Percentiles rank a stretch among this genome's conserved stretches.
Evolutionary conservation across 176 grass and related monocot genomes (phyloP).

Genomic region (Eragrostis nindensis): DNA sequence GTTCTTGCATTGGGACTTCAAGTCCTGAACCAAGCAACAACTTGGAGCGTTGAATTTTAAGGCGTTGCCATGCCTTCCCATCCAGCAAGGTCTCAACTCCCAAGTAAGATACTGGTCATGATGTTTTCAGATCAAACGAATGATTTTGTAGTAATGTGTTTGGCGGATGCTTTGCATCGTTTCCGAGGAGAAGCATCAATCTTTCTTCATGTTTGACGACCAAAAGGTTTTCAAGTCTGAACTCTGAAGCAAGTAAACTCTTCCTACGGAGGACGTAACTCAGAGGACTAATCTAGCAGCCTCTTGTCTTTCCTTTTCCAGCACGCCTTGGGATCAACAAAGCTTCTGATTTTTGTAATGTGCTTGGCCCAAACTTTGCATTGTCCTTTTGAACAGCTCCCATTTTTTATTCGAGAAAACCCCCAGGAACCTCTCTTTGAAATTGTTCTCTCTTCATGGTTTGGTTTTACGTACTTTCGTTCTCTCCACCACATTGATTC

Average conservation of each 20-base stretch:
- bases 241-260: not conserved
- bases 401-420: not conserved
- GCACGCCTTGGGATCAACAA: constrained; percentile 22
- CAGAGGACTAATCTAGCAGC: not conserved
- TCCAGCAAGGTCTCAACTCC: constrained; percentile 1
- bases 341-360: not conserved
- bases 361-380: constrained; percentile 31
- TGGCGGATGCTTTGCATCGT: constrained; percentile 36
- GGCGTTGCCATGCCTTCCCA: not conserved
- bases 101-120: not conserved
- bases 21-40: constrained; percentile 26
- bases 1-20: constrained; percentile 35
- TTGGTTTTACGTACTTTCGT: not conserved
- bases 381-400: constrained; percentile 23
- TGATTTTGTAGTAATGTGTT: constrained; percentile 44
- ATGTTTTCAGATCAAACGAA: constrained; percentile 13
- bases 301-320: constrained; percentile 14
- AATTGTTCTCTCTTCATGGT: constrained; percentile 38
- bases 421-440: constrained; percentile 8
- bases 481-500: not conserved
- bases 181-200: not conserved
- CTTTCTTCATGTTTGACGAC: constrained; percentile 47
- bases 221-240: constrained; percentile 35
- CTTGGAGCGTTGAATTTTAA: constrained; percentile 46
- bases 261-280: no score